These are phyloP conservation scores for Penicillium fuscoglaucum DNA, from an alignment of 2,329 filamentous ascomycete genomes.

Conservation along the genomic window DNA sequence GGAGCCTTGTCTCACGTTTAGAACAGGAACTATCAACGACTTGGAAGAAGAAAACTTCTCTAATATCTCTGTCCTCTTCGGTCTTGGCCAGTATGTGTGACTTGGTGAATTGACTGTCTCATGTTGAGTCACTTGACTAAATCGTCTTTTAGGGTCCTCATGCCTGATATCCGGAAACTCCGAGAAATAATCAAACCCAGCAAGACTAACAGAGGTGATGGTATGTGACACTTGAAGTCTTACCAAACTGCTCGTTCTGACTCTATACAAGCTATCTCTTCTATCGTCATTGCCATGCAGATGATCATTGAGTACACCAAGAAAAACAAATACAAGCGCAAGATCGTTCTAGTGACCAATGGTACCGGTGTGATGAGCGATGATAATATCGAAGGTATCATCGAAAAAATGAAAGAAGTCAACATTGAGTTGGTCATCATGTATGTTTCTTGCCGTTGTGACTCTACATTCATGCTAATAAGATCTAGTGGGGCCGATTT, in stretches of 20 bases:
- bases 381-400: slow-evolving; percentile 69
- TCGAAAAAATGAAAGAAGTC: slow-evolving; percentile 70
- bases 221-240: slow-evolving; percentile 36
- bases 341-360: slow-evolving; percentile 83
- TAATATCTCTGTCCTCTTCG: slow-evolving; percentile 72
- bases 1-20: slow-evolving; percentile 8
- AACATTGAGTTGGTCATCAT: slow-evolving; percentile 77
- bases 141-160: slow-evolving; percentile 51
- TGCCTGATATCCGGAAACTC: slow-evolving; percentile 69
- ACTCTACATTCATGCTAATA: slow-evolving; percentile 25
- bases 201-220: slow-evolving; percentile 70
- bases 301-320: slow-evolving; percentile 81
- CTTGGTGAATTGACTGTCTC: slow-evolving; percentile 32
- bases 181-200: slow-evolving; percentile 66
- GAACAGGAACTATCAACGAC: slow-evolving; percentile 64
- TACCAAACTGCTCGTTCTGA: slow-evolving; percentile 10
- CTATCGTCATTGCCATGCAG: slow-evolving; percentile 78
- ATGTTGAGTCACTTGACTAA: slow-evolving; percentile 7
- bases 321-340: slow-evolving; percentile 76
- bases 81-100: slow-evolving; percentile 61
- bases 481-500: slow-evolving; percentile 78
- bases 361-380: slow-evolving; percentile 71
- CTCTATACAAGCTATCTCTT: slow-evolving; percentile 63
- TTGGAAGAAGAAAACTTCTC: slow-evolving; percentile 70
- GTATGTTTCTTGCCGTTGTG: slow-evolving; percentile 51